These are phyloP conservation scores for Catunica adiposa DNA, from an alignment of 2,329 filamentous ascomycete species.

Conservation along the genomic window DNA sequence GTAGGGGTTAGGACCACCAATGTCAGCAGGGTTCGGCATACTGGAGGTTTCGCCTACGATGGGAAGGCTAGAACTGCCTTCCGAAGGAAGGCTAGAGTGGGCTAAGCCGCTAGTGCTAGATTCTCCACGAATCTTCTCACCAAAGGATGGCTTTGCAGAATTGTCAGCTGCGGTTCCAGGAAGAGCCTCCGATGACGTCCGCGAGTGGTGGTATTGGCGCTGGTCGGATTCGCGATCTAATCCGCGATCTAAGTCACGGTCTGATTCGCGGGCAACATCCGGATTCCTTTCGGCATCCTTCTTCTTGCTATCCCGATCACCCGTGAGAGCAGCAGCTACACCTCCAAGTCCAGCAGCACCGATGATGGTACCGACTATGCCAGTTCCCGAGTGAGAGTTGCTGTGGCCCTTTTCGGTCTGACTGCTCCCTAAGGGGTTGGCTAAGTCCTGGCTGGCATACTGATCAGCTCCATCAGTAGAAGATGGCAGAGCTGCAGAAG, in stretches of 20 bases:
- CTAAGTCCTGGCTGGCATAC: conserved; percentile 1
- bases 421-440: not conserved
- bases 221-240: not conserved
- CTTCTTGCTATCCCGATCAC: not conserved
- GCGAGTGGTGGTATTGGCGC: not conserved
- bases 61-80: not conserved
- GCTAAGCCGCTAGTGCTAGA: not conserved
- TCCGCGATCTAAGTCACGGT: not conserved
- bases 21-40: not conserved
- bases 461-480: not conserved
- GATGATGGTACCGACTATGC: conserved; percentile 11
- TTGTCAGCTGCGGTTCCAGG: not conserved
- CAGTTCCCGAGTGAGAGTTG: not conserved
- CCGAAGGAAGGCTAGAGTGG: not conserved
- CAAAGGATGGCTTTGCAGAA: not conserved
- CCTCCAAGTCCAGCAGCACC: conserved; percentile 10
- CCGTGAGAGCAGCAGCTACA: conserved; percentile 8
- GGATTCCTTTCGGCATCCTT: not conserved
- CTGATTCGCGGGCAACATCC: not conserved
- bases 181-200: not conserved
- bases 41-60: not conserved
- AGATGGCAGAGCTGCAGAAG: not conserved
- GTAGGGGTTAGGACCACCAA: not conserved
- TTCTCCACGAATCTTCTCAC: not conserved
- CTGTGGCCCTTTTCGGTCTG: not conserved